Percentiles rank a stretch among this genome's conserved stretches.
These are phyloP conservation scores for Cryphonectria carpinicola DNA, from an alignment of 2,329 filamentous ascomycete genomes.

Conservation along the genomic window DNA sequence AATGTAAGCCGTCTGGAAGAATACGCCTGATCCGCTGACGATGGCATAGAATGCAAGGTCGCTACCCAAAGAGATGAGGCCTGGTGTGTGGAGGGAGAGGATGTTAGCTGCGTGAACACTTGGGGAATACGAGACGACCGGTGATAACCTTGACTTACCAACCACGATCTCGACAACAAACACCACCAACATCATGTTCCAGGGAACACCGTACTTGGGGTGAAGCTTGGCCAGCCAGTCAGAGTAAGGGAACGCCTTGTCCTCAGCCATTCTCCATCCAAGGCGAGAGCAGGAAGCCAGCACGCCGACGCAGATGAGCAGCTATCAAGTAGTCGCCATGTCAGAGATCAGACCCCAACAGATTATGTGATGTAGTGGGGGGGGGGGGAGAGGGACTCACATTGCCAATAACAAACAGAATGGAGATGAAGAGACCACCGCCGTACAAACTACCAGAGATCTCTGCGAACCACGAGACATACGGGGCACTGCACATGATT, in stretches of 20 bases:
- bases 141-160: not conserved
- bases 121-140: not conserved
- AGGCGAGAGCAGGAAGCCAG: slow-evolving; percentile 9
- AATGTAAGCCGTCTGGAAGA: slow-evolving; percentile 12
- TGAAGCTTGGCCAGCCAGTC: slow-evolving; percentile 9
- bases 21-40: slow-evolving; percentile 11
- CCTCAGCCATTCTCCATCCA: slow-evolving; percentile 10
- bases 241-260: slow-evolving; percentile 12
- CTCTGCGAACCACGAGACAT: slow-evolving; percentile 13
- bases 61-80: slow-evolving; percentile 9
- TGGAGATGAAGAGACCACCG: slow-evolving; percentile 8
- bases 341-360: not conserved
- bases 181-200: slow-evolving; percentile 13
- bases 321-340: not conserved
- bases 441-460: slow-evolving; percentile 1
- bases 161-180: slow-evolving; percentile 10
- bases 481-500: not conserved
- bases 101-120: not conserved
- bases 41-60: slow-evolving; percentile 14
- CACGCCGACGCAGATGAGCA: slow-evolving; percentile 13
- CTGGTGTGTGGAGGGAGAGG: not conserved
- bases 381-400: not conserved
- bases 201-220: not conserved
- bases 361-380: no score
- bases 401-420: slow-evolving; percentile 6